Evolutionary conservation across 441 rosid genomes (phyloP).

Genomic region (Cnidoscolus chayamansa): DNA sequence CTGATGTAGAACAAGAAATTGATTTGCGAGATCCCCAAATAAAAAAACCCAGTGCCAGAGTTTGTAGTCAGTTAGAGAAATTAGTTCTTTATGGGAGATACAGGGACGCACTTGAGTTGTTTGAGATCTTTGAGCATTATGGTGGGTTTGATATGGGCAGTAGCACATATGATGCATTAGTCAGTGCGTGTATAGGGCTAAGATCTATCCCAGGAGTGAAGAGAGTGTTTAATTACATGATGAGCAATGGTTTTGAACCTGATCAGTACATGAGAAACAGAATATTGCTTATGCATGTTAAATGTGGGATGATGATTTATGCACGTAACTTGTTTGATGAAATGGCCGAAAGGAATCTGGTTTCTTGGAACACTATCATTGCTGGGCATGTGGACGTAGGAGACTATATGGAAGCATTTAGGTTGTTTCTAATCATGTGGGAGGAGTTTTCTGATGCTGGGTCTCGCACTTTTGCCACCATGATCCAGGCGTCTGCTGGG

Average conservation of each 20-base stretch:
- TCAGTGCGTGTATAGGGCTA: conserved; percentile 73
- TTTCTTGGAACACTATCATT: conserved; percentile 62
- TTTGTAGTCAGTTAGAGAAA: conserved; percentile 82
- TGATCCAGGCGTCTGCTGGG: conserved; percentile 71
- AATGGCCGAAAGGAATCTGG: conserved; percentile 69
- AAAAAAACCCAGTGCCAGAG: conserved; percentile 39
- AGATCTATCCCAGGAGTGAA: conserved; percentile 62
- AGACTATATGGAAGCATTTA: conserved; percentile 56
- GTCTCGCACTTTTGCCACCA: conserved; percentile 48
- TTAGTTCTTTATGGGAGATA: conserved; percentile 50
- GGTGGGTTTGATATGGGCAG: conserved; percentile 46
- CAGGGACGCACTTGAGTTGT: conserved; percentile 78
- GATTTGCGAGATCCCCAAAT: conserved; percentile 28
- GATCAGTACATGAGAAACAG: conserved; percentile 69
- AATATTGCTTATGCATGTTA: conserved; percentile 65
- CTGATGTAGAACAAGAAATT: conserved; percentile 24
- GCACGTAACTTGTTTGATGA: conserved; percentile 69
- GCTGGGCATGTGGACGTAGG: conserved; percentile 61
- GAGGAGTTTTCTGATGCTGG: conserved; percentile 66
- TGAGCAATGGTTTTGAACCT: conserved; percentile 45
- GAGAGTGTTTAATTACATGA: conserved; percentile 61
- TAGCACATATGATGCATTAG: conserved; percentile 68
- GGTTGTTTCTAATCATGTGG: conserved; percentile 67
- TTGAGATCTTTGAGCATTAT: conserved; percentile 64
- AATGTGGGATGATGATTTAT: conserved; percentile 69